Evolutionary conservation across 352 stramenopile genomes (phyloP), one percentile per base, ranked within the genome.

Genomic region (Thraustotheca clavata): DNA sequence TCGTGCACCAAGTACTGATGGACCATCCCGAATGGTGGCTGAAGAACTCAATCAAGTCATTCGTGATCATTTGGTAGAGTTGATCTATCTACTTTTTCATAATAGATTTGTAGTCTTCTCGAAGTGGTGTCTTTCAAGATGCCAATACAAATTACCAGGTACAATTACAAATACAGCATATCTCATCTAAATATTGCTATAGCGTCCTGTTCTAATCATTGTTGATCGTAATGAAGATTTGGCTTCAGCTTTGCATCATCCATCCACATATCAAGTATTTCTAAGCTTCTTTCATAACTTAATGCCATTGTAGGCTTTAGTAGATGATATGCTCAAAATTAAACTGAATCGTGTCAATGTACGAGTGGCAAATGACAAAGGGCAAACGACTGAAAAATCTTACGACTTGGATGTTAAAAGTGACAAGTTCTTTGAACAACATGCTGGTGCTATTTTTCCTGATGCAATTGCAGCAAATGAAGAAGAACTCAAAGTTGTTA

Each of bases 181-280:
- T 18, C 26, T 33, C 6, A 61, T 48, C 32, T 3, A 54, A 48
- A 69, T 54, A 18, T 68, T 70, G 24, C 65, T 77, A 33, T 59
- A 96, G 77, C 82, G 95, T 60, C 96, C 96, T 0, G 83, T 99
- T 20, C 65, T 99, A 59, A 93, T 99, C 36, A 94, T 99, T 59
- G 85, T 98, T 76, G 95, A 99, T 73, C 94, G 96, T 14, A 98
- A 97, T 69, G 88, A 96, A 73, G 96, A 99, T 73, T 77, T 99
- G 24, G 85, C 96, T 20, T 96, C 94, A 39, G 91, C 90, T 49
- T 76, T 99, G 46, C 86, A 98, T 71, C 96, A 99, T 70, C 94
- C 89, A 5, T 97, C 90, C 34, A 92, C 86, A n/a, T 94, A 96
- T 60, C 83, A 93, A 65, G 59, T 69, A 71, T 41, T 22, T 16